Percentiles rank a stretch among this genome's conserved stretches.
Conservation (phyloP, 495 filamentous ascomycete genomes). For the Friedmanniomyces endolithicus region DNA sequence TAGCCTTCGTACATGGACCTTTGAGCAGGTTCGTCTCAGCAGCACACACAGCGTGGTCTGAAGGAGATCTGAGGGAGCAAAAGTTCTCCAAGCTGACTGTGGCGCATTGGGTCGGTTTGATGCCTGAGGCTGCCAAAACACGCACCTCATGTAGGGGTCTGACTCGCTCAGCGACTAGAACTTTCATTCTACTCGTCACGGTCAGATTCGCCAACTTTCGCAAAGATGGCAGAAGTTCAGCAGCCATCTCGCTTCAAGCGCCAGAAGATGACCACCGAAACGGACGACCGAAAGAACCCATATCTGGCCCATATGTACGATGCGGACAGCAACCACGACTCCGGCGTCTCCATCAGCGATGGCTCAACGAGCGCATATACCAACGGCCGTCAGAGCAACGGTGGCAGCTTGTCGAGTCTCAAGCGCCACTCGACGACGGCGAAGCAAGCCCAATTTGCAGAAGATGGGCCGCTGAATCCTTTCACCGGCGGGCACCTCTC, state of each 20-base stretch:
- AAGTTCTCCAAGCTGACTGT: too few relatives aligned
- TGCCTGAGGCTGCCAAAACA: too few relatives aligned
- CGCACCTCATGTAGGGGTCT: too few relatives aligned
- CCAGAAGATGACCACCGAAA: constrained; percentile 34
- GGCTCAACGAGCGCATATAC: constrained; percentile 22
- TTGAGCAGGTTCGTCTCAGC: too few relatives aligned
- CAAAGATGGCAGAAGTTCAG: constrained; percentile 33
- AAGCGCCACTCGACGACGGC: constrained; percentile 74
- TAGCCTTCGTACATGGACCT: too few relatives aligned
- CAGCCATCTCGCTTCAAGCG: constrained; percentile 35
- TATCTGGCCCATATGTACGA: constrained; percentile 88
- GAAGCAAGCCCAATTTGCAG: constrained; percentile 53
- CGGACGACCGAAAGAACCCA: constrained; percentile 53
- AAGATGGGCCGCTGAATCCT: constrained; percentile 74
- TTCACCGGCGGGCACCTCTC: constrained; percentile 64
- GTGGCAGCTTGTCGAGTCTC: constrained; percentile 46
- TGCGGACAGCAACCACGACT: constrained; percentile 14
- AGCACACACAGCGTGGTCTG: too few relatives aligned
- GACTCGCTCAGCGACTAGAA: too few relatives aligned
- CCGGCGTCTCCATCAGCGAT: constrained; percentile 23
- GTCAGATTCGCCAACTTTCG: not conserved
- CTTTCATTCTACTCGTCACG: too few relatives aligned
- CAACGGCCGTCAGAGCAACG: constrained; percentile 1
- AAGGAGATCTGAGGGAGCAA: too few relatives aligned
- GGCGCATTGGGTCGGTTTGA: too few relatives aligned